These are phyloP conservation scores for Suhomyces choctaworum DNA, from an alignment of 1,139 yeast species.

Conservation along the genomic window DNA sequence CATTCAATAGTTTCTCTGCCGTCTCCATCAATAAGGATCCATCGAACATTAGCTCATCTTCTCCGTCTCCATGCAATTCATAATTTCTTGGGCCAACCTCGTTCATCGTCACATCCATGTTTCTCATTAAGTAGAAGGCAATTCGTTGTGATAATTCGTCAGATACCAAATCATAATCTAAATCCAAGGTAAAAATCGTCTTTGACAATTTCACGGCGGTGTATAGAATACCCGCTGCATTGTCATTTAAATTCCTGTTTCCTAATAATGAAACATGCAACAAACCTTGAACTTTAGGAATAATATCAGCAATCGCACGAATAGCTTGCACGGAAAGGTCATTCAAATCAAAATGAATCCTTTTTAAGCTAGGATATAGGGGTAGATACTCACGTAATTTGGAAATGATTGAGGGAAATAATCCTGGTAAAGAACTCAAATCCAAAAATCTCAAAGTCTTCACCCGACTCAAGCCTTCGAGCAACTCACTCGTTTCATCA, in stretches of 20 bases:
- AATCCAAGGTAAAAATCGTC: constrained; percentile 66
- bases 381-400: constrained; percentile 65
- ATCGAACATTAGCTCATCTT: constrained; percentile 50
- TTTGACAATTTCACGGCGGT: constrained; percentile 67
- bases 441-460: constrained; percentile 71
- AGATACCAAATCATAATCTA: constrained; percentile 67
- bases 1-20: constrained; percentile 25
- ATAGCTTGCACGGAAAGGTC: constrained; percentile 63
- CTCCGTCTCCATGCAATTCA: constrained; percentile 30
- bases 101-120: constrained; percentile 66
- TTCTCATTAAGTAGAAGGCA: constrained; percentile 79
- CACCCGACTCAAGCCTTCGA: constrained; percentile 52
- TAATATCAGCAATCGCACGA: constrained; percentile 65
- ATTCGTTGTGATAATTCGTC: constrained; percentile 75
- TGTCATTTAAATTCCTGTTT: constrained; percentile 53
- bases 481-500: constrained; percentile 53
- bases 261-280: constrained; percentile 78
- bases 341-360: constrained; percentile 79
- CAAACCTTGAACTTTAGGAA: constrained; percentile 67
- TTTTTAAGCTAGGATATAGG: constrained; percentile 57
- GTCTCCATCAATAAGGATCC: constrained; percentile 39
- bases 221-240: constrained; percentile 68
- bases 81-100: constrained; percentile 32
- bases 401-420: constrained; percentile 73
- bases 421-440: constrained; percentile 66